These are phyloP conservation scores for Coprinellus micaceus DNA, from an alignment of 768 basidiomycete species.

Conservation along the genomic window DNA sequence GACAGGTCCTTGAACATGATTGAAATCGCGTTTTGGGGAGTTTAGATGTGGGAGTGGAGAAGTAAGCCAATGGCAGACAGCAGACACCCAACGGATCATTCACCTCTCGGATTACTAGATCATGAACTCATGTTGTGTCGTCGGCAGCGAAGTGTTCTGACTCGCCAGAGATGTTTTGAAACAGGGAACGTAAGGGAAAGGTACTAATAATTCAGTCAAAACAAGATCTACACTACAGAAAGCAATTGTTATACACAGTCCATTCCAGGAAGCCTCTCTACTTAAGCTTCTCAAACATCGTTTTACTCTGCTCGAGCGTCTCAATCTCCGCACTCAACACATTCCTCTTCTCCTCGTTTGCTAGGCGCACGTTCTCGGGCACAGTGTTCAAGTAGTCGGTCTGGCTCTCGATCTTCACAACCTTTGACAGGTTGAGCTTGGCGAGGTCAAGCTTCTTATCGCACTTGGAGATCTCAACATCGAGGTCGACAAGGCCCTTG, in stretches of 20 bases:
- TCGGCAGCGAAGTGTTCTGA: too few species aligned
- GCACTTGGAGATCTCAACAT: conserved; percentile 82
- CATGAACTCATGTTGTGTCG: too few species aligned
- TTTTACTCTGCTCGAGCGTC: conserved; percentile 64
- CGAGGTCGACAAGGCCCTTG: conserved; percentile 73
- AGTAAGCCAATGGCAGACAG: too few species aligned
- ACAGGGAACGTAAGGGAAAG: too few species aligned
- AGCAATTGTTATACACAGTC: too few species aligned
- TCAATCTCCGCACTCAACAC: conserved; percentile 78
- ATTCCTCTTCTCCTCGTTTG: conserved; percentile 81
- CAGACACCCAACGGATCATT: too few species aligned
- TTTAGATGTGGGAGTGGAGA: too few species aligned
- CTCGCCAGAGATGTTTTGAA: too few species aligned
- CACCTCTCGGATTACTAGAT: too few species aligned
- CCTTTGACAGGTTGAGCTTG: conserved; percentile 67
- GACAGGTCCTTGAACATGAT: conserved; percentile 9
- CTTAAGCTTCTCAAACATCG: conserved; percentile 72
- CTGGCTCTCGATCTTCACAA: conserved; percentile 66
- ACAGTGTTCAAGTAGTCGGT: conserved; percentile 78
- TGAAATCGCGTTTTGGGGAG: too few species aligned
- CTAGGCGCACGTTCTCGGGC: conserved; percentile 67
- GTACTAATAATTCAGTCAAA: neutral
- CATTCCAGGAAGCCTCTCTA: conserved; percentile 24
- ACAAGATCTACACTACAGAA: neutral
- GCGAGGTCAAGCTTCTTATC: conserved; percentile 85